Evolutionary conservation across 257 asterid genomes (phyloP).

Genomic region (Nicotiana benthamiana): DNA sequence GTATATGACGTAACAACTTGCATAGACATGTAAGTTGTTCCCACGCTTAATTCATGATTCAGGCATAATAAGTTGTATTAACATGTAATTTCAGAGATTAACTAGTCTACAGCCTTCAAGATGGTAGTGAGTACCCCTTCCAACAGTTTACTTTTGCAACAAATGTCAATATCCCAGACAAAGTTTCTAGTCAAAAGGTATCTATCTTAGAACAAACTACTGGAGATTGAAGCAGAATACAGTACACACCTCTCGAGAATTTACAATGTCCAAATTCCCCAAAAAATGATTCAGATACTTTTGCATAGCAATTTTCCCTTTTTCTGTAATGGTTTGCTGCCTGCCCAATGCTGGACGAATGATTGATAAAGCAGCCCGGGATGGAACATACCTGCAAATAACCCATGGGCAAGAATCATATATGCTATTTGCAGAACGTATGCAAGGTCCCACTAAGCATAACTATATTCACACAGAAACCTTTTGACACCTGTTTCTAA

Average conservation of each 20-base stretch:
- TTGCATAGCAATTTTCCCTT: slow-evolving; percentile 90
- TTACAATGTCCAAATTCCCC: slow-evolving; percentile 79
- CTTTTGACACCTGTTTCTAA: slow-evolving; percentile 48
- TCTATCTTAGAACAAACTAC: not conserved
- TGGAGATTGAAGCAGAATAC: slow-evolving; percentile 7
- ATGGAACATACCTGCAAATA: slow-evolving; percentile 66
- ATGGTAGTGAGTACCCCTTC: not conserved
- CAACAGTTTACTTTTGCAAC: not conserved
- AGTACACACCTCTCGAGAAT: slow-evolving; percentile 69
- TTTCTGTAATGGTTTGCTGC: slow-evolving; percentile 59
- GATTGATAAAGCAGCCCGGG: slow-evolving; percentile 77
- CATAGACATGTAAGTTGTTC: not conserved
- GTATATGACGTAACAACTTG: not conserved
- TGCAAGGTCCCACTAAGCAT: slow-evolving; percentile 3
- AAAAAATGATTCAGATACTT: slow-evolving; percentile 83
- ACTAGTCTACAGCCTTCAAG: not conserved
- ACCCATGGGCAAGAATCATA: not conserved
- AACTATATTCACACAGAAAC: not conserved
- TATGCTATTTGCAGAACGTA: not conserved
- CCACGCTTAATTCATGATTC: not conserved
- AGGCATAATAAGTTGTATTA: not conserved
- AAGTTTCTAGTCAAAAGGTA: not conserved
- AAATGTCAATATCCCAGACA: not conserved
- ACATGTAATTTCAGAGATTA: not conserved
- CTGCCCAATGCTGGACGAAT: slow-evolving; percentile 83